These are phyloP conservation scores for Carex sylvatica DNA, from an alignment of 202 grass and related monocot species.

Conservation along the genomic window DNA sequence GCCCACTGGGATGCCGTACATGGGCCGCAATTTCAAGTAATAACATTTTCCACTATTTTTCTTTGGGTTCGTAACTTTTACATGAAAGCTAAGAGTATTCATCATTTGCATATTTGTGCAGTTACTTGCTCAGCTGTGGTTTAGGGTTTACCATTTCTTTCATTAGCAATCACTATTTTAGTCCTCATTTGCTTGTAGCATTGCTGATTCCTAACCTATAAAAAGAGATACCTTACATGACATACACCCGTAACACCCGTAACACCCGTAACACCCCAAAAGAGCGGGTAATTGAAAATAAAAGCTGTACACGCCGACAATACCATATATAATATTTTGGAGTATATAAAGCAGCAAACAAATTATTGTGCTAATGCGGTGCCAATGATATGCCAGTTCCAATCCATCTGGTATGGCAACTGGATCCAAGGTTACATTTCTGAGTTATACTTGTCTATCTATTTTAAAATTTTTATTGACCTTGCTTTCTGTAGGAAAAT, in stretches of 20 bases:
- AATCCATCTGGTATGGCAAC: background rate
- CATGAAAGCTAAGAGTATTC: background rate
- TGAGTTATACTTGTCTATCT: background rate
- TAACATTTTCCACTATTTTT: background rate
- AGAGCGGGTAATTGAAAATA: background rate
- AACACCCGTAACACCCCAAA: background rate
- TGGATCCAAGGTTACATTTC: background rate
- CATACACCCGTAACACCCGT: background rate
- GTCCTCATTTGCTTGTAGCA: background rate
- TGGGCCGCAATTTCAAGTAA: conserved; percentile 58
- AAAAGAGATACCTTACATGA: background rate
- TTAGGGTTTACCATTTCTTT: background rate
- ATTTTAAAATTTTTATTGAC: background rate
- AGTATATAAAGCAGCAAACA: background rate
- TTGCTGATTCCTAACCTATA: background rate
- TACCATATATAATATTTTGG: background rate
- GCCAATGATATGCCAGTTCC: background rate
- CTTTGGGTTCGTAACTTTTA: background rate
- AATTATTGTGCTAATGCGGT: background rate
- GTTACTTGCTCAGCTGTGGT: background rate
- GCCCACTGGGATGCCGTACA: conserved; percentile 1
- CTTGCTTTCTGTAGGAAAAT: conserved; percentile 41
- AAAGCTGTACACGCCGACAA: background rate
- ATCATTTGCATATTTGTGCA: conserved; percentile 11
- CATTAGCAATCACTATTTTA: background rate